phyloP scores from a whole-genome alignment of 768 basidiomycete genomes.

The Trametes villosa region DNA sequence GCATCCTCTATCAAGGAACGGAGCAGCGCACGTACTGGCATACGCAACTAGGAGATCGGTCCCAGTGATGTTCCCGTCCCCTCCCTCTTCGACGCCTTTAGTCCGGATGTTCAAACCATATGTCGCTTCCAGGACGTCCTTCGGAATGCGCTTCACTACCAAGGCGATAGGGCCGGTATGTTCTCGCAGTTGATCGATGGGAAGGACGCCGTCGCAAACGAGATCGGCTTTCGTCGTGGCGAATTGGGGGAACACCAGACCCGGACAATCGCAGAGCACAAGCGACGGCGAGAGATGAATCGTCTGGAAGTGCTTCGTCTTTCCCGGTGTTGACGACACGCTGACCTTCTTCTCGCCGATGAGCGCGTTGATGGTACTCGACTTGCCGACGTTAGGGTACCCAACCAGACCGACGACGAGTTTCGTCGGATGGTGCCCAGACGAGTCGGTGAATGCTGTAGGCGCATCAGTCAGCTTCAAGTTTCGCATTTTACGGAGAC shows the following conservation, averaged over 20 bases:
- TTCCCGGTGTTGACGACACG: conserved; percentile 96
- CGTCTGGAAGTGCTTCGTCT: conserved; percentile 99
- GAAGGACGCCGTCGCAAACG: conserved; percentile 94
- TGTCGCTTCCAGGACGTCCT: conserved; percentile 81
- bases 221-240: conserved; percentile 95
- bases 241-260: conserved; percentile 97
- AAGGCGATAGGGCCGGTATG: conserved; percentile 84
- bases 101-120: conserved; percentile 84
- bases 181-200: conserved; percentile 97
- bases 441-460: conserved; percentile 62
- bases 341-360: conserved; percentile 97
- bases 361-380: conserved; percentile 95
- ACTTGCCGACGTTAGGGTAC: conserved; percentile 99
- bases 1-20: background rate
- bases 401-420: conserved; percentile 91
- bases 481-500: background rate
- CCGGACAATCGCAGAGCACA: conserved; percentile 95
- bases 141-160: conserved; percentile 78
- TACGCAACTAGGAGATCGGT: conserved; percentile 86
- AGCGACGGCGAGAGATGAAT: conserved; percentile 90
- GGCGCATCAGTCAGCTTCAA: conserved; percentile 4
- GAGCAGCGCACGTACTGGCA: conserved; percentile 80
- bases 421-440: conserved; percentile 62
- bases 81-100: conserved; percentile 76
- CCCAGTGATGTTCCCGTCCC: conserved; percentile 72